Evolutionary conservation across 495 filamentous ascomycete genomes (phyloP).

Genomic region (Tetracladium setigerum): DNA sequence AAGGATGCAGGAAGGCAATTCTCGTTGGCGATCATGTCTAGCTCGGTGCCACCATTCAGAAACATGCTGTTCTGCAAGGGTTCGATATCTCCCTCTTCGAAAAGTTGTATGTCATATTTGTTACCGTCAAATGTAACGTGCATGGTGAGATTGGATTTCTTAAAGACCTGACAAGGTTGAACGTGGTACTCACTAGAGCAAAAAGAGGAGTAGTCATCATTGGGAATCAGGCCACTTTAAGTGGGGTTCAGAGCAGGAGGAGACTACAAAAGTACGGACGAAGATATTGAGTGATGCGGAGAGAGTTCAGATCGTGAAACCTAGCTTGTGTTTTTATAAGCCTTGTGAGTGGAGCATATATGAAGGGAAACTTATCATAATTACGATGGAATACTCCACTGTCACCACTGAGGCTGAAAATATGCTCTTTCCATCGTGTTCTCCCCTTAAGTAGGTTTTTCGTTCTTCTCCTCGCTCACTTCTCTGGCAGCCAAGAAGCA

Average conservation of each 20-base stretch:
- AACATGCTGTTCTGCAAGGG: constrained; percentile 26
- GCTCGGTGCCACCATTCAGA: constrained; percentile 39
- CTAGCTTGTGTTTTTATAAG: too few relatives aligned
- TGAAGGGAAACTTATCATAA: too few relatives aligned
- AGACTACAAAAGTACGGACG: constrained; percentile 13
- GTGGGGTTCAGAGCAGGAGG: constrained; percentile 12
- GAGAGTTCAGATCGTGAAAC: too few relatives aligned
- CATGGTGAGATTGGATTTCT: constrained; percentile 41
- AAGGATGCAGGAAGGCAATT: constrained; percentile 38
- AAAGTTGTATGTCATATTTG: constrained; percentile 42
- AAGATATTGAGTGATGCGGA: constrained; percentile 6
- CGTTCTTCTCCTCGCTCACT: too few relatives aligned
- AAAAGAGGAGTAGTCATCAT: constrained; percentile 36
- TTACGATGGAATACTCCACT: too few relatives aligned
- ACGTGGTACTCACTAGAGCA: constrained; percentile 43
- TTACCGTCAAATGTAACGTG: constrained; percentile 40
- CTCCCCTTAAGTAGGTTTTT: too few relatives aligned
- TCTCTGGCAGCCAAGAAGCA: too few relatives aligned
- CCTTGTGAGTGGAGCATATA: too few relatives aligned
- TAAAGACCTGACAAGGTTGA: constrained; percentile 40
- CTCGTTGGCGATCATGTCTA: constrained; percentile 48
- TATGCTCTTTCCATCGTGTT: too few relatives aligned
- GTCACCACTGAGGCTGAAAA: too few relatives aligned
- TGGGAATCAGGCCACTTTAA: constrained; percentile 34
- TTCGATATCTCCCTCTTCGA: constrained; percentile 46